phyloP scores from a whole-genome alignment of 192 early-diverging fungal genomes.

The Umbelopsis sp. region DNA sequence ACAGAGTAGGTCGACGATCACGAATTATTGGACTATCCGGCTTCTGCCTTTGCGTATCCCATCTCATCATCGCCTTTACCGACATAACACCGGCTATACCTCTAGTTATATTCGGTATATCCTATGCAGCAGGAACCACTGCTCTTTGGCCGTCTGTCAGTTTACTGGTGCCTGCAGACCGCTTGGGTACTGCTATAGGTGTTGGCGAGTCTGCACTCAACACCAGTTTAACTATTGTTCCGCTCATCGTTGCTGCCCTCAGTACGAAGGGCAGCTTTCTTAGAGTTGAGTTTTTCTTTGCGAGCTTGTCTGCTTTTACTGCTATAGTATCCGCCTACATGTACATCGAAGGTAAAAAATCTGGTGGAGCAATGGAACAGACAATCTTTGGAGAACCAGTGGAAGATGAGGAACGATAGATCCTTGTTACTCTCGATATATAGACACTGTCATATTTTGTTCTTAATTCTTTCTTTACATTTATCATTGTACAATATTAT shows the following conservation, averaged over 20 bases:
- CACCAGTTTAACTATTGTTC: conserved; percentile 54
- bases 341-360: conserved; percentile 5
- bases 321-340: not conserved
- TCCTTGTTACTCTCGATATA: not conserved
- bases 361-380: conserved; percentile 3
- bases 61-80: conserved; percentile 54
- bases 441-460: not conserved
- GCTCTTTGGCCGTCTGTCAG: conserved; percentile 72
- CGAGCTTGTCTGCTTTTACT: not conserved
- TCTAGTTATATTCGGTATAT: conserved; percentile 58
- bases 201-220: conserved; percentile 63
- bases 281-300: not conserved
- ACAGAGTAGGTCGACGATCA: conserved; percentile 52
- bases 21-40: conserved; percentile 49
- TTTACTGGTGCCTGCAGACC: conserved; percentile 53
- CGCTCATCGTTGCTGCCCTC: conserved; percentile 55
- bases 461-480: conserved; percentile 1
- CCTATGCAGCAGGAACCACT: conserved; percentile 57
- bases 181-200: conserved; percentile 69
- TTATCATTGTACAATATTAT: conserved; percentile 4
- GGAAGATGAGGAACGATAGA: conserved; percentile 13
- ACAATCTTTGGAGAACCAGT: not conserved
- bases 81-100: conserved; percentile 42
- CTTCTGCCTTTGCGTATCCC: conserved; percentile 46
- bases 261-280: conserved; percentile 9